phyloP scores from a whole-genome alignment of 2,329 filamentous ascomycete species.

The Cryphonectria parasitica region DNA sequence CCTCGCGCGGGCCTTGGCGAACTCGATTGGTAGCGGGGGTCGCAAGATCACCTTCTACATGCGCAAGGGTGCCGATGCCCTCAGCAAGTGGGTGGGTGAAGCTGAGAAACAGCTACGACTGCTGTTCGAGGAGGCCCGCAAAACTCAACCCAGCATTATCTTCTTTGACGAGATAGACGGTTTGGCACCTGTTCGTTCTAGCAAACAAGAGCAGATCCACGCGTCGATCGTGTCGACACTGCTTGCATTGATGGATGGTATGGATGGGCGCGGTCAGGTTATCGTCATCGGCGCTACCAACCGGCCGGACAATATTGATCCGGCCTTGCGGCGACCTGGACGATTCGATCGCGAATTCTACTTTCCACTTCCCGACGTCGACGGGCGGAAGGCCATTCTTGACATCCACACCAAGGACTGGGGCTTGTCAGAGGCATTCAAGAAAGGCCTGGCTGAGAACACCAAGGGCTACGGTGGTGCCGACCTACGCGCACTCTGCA shows the following conservation, averaged over 20 bases:
- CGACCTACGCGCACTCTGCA: conserved; percentile 90
- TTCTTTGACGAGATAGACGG: conserved; percentile 99
- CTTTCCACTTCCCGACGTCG: conserved; percentile 85
- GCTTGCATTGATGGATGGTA: conserved; percentile 94
- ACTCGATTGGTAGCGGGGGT: conserved; percentile 84
- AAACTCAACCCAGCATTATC: conserved; percentile 97
- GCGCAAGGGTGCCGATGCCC: conserved; percentile 95
- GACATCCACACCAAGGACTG: conserved; percentile 96
- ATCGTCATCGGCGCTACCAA: conserved; percentile 99
- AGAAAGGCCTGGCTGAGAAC: conserved; percentile 79
- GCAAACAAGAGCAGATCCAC: conserved; percentile 98
- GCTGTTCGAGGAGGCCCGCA: conserved; percentile 92
- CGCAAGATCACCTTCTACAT: conserved; percentile 99
- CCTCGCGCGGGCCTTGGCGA: conserved; percentile 89
- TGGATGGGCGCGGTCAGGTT: conserved; percentile 97
- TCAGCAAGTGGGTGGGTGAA: conserved; percentile 99
- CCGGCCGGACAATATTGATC: conserved; percentile 93
- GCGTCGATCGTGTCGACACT: conserved; percentile 95
- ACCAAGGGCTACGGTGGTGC: conserved; percentile 98
- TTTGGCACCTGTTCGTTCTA: conserved; percentile 90
- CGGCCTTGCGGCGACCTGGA: conserved; percentile 89
- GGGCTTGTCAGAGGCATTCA: conserved; percentile 81
- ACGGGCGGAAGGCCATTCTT: conserved; percentile 82
- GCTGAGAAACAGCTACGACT: conserved; percentile 92
- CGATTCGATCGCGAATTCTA: conserved; percentile 98